Percentiles rank a stretch among this genome's conserved stretches.
phyloP scores from a whole-genome alignment of 108 stramenopile genomes.

The Skeletonema costatum region DNA sequence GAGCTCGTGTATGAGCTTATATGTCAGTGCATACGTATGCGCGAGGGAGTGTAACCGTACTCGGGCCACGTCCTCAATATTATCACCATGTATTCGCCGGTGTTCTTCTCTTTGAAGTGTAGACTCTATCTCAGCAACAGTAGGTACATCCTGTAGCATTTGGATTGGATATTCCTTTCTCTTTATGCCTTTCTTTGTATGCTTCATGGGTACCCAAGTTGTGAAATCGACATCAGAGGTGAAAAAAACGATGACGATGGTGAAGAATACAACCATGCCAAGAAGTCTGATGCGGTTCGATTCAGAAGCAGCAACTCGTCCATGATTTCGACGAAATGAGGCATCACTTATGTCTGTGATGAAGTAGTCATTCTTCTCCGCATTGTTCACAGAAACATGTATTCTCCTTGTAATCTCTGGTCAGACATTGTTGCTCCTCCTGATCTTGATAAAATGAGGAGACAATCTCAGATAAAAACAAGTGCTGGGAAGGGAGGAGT shows the following conservation, averaged over 20 bases:
- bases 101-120: neutral
- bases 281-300: neutral
- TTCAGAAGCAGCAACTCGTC: neutral
- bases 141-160: neutral
- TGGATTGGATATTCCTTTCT: neutral
- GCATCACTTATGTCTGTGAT: neutral
- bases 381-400: neutral
- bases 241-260: neutral
- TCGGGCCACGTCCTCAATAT: neutral
- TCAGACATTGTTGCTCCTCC: neutral
- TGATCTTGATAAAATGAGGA: neutral
- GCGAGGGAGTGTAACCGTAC: neutral
- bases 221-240: neutral
- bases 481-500: no score
- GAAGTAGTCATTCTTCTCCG: neutral
- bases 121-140: constrained; percentile 4
- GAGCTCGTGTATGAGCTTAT: neutral
- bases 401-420: neutral
- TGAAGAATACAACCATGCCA: neutral
- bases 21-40: neutral
- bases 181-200: neutral
- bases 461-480: no score
- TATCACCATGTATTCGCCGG: neutral
- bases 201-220: no score
- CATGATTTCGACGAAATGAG: neutral